A percentile compares a stretch with the other conserved stretches of the same genome.
Evolutionary conservation across 805 yeast species (phyloP).

Genomic region (Cyberlindnera suaveolens): DNA sequence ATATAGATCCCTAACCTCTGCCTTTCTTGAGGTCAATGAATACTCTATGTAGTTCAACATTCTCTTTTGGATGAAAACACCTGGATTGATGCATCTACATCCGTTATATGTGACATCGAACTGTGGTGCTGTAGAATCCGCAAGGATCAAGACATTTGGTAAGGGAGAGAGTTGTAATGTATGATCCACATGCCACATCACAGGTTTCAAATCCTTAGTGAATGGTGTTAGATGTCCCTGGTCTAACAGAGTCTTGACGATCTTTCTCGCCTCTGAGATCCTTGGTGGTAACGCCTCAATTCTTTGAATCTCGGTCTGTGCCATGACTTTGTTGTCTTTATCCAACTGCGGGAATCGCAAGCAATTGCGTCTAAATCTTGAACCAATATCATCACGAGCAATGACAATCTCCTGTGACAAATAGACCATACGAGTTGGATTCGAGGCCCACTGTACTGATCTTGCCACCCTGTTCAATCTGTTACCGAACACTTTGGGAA

Average conservation of each 20-base stretch:
- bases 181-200: conserved; percentile 66
- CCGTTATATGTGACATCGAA: conserved; percentile 79
- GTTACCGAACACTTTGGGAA: conserved; percentile 68
- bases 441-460: conserved; percentile 55
- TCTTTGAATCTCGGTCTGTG: conserved; percentile 22
- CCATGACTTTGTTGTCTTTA: conserved; percentile 12
- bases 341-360: conserved; percentile 43
- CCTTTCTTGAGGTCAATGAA: conserved; percentile 49
- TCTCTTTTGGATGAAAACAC: conserved; percentile 43
- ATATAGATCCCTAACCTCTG: conserved; percentile 41
- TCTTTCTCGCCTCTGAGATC: conserved; percentile 54
- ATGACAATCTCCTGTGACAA: conserved; percentile 79
- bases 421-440: conserved; percentile 76
- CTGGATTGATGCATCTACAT: conserved; percentile 72
- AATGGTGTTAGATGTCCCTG: conserved; percentile 90
- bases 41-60: conserved; percentile 70
- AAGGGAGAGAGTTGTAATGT: conserved; percentile 67
- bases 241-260: conserved; percentile 75
- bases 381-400: conserved; percentile 65
- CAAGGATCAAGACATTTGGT: conserved; percentile 60
- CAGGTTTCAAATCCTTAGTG: conserved; percentile 49
- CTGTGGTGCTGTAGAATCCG: conserved; percentile 64
- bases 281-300: conserved; percentile 38
- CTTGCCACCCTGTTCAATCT: conserved; percentile 55
- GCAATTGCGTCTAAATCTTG: conserved; percentile 65